Percentiles rank a stretch among this genome's conserved stretches.
Evolutionary conservation across 805 yeast genomes (phyloP).

Genomic region (Yarrowia sp.): DNA sequence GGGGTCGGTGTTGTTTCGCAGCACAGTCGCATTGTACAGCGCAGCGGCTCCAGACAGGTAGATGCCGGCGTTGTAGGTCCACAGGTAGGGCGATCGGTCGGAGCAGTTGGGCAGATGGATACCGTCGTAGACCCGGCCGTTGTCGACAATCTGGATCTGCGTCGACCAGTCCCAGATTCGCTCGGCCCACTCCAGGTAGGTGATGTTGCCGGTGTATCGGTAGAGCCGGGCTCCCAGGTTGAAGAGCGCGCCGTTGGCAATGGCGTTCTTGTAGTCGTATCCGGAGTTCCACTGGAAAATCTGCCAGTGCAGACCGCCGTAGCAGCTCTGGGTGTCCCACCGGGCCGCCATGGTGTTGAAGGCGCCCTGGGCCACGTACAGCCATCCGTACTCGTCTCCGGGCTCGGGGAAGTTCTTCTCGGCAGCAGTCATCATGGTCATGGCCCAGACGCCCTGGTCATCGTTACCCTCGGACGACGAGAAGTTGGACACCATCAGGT

Average conservation of each 20-base stretch:
- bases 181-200: slow-evolving; percentile 73
- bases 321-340: slow-evolving; percentile 66
- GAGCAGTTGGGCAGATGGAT: slow-evolving; percentile 53
- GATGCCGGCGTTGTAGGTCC: slow-evolving; percentile 76
- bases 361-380: slow-evolving; percentile 76
- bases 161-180: slow-evolving; percentile 73
- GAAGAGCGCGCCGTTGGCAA: slow-evolving; percentile 81
- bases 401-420: slow-evolving; percentile 82
- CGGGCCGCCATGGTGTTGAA: slow-evolving; percentile 78
- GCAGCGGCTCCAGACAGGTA: slow-evolving; percentile 68
- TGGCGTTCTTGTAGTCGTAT: slow-evolving; percentile 81
- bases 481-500: slow-evolving; percentile 79
- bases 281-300: slow-evolving; percentile 87
- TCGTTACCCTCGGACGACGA: slow-evolving; percentile 86
- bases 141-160: slow-evolving; percentile 43
- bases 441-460: slow-evolving; percentile 93
- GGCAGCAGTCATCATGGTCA: slow-evolving; percentile 79
- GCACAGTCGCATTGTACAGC: slow-evolving; percentile 49
- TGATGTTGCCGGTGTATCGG: slow-evolving; percentile 66
- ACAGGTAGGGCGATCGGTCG: slow-evolving; percentile 51
- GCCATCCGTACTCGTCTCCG: slow-evolving; percentile 58
- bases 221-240: slow-evolving; percentile 80
- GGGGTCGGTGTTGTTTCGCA: slow-evolving; percentile 43
- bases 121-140: slow-evolving; percentile 65
- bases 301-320: slow-evolving; percentile 90